These are phyloP conservation scores for Begonia peltatifolia DNA, from an alignment of 306 rosid genomes.

Conservation along the genomic window DNA sequence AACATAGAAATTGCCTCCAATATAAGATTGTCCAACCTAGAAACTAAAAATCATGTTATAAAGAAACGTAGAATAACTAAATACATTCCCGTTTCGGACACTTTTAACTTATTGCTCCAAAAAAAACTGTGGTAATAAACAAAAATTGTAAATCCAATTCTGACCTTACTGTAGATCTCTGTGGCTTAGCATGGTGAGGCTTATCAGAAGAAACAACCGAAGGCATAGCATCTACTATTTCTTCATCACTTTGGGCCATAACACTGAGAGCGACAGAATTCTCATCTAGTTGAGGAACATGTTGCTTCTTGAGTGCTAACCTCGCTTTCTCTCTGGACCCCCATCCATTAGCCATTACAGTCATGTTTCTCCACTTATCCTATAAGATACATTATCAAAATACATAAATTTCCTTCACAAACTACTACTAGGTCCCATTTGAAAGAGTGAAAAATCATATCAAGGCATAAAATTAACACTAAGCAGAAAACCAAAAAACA, in stretches of 20 bases:
- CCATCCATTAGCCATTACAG: constrained; percentile 94
- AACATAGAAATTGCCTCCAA: constrained; percentile 69
- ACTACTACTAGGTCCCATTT: neutral
- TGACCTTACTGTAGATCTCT: constrained; percentile 66
- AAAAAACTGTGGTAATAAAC: neutral
- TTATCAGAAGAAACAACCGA: constrained; percentile 40
- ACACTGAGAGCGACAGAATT: constrained; percentile 17
- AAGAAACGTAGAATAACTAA: neutral
- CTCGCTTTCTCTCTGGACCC: constrained; percentile 75
- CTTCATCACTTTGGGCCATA: constrained; percentile 70
- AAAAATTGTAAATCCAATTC: constrained; percentile 3
- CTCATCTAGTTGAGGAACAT: constrained; percentile 53
- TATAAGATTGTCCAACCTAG: constrained; percentile 76
- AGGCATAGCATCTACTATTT: constrained; percentile 43
- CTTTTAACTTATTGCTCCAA: neutral
- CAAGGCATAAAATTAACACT: neutral
- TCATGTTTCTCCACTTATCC: constrained; percentile 99
- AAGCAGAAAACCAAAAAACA: neutral
- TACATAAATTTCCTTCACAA: neutral
- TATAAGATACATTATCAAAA: constrained; percentile 8
- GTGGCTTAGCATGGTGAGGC: constrained; percentile 37
- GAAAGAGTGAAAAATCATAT: neutral
- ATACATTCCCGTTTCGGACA: neutral
- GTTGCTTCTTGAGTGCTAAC: constrained; percentile 46
- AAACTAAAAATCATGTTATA: constrained; percentile 2